phyloP scores from a whole-genome alignment of 345 rosid genomes.

The Hibiscus tridactylites region DNA sequence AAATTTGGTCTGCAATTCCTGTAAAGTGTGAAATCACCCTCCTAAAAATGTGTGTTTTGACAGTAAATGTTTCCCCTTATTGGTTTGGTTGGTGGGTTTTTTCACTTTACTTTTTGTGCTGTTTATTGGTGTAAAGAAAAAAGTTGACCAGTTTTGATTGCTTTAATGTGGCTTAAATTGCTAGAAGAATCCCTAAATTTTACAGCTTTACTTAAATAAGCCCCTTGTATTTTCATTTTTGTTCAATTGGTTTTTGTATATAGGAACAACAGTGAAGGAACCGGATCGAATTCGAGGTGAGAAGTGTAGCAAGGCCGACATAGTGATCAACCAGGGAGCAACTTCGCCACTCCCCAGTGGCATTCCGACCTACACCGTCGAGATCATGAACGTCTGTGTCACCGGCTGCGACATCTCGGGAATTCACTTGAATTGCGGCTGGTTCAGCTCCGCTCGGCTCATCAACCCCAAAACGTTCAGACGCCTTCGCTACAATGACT shows the following conservation, averaged over 20 bases:
- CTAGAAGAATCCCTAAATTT: background rate
- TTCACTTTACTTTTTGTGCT: background rate
- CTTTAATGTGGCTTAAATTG: background rate
- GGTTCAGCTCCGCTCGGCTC: conserved; percentile 82
- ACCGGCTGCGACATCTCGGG: conserved; percentile 62
- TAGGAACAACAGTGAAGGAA: conserved; percentile 24
- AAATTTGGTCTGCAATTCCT: background rate
- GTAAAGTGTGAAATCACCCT: background rate
- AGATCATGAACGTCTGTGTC: conserved; percentile 57
- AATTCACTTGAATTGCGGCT: conserved; percentile 72
- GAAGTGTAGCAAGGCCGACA: conserved; percentile 49
- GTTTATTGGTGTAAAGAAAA: background rate
- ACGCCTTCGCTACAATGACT: conserved; percentile 73
- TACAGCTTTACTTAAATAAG: too few relatives aligned
- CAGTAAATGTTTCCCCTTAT: background rate
- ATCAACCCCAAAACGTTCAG: conserved; percentile 72
- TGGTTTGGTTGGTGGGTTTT: background rate
- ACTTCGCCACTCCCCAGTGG: conserved; percentile 63
- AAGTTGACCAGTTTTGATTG: background rate
- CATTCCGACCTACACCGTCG: conserved; percentile 70
- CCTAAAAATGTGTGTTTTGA: background rate
- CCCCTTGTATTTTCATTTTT: background rate
- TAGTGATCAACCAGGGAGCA: conserved; percentile 64
- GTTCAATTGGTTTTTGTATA: background rate
- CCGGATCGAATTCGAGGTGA: conserved; percentile 53